phyloP scores from a whole-genome alignment of 305 asterid species.

The Fraxinus latifolia region DNA sequence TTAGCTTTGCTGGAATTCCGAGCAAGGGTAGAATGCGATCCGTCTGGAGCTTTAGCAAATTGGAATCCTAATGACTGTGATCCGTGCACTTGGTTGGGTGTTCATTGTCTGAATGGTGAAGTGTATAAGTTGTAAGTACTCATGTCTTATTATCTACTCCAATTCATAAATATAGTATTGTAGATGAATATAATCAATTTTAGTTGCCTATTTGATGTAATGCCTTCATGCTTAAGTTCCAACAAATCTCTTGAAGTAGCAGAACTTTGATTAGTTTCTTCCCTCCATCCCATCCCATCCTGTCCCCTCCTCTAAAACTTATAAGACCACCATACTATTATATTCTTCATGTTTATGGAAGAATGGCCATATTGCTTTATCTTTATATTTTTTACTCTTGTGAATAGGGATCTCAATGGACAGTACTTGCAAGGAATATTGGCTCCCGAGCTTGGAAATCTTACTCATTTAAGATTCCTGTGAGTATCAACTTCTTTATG shows the following conservation, averaged over 20 bases:
- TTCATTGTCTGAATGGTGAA: slow-evolving; percentile 62
- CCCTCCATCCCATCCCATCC: background rate
- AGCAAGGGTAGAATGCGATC: slow-evolving; percentile 57
- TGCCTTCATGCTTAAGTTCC: background rate
- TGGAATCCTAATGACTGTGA: slow-evolving; percentile 66
- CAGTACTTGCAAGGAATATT: slow-evolving; percentile 62
- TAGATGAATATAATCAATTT: background rate
- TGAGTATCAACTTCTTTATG: slow-evolving; percentile 39
- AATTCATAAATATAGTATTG: background rate
- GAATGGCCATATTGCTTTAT: slow-evolving; percentile 5
- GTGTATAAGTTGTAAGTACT: slow-evolving; percentile 73
- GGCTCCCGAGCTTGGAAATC: slow-evolving; percentile 79
- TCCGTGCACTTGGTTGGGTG: slow-evolving; percentile 87
- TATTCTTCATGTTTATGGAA: slow-evolving; percentile 2
- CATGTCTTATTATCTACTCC: slow-evolving; percentile 3
- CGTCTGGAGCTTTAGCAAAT: slow-evolving; percentile 55
- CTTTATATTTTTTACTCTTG: slow-evolving; percentile 17
- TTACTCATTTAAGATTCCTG: slow-evolving; percentile 63
- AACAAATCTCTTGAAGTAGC: background rate
- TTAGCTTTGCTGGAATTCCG: slow-evolving; percentile 60
- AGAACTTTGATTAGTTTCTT: background rate
- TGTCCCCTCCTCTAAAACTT: background rate
- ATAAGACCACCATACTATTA: background rate
- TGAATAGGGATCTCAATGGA: slow-evolving; percentile 71
- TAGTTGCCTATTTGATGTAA: background rate